Base-by-base conservation (phyloP, 2,329 filamentous ascomycete species). In the Sporothrix dimorphospora region DNA sequence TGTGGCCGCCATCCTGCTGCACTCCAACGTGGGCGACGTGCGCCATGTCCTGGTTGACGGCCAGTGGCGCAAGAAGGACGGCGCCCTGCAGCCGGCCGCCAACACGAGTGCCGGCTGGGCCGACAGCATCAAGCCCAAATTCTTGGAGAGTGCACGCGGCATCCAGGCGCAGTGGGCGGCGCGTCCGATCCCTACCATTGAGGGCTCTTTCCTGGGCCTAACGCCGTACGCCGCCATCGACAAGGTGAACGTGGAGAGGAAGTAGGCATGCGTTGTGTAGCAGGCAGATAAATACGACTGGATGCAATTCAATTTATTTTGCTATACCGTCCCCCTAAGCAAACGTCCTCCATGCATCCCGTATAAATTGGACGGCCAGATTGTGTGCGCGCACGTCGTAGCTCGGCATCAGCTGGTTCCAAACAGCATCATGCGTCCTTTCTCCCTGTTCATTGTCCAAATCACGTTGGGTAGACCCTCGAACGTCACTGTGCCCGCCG, bases 381-480 rank as follows among this genome's bases (percentile, higher is more conserved):
- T 71, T 68, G 51, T 71, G 70, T 16, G 70, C 61, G 3, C 45
- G n/a, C 8, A 68, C 38, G 49, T 71, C 70, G 27, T 71, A 67
- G 16, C 21, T 24, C 8, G 72, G 72, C 27, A 71, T 12, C 42
- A 73, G 53, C 61, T 73, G 72, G 53, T 57, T 71, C 38, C 72
- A 65, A 73, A 71, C 61, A 73, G 34, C 72, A 73, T 71, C 61
- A 69, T 66, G 30, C 59, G 69, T 3, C 72, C 72, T 53, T 63
- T 70, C 34, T 73, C 68, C 19, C 72, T 47, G 34, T 73, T 73
- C 72, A 73, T 71, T n/a, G 61, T 71, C 72, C 69, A 71, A n/a
- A 71, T 71, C 1, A 73, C 6, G n/a, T 73, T 73, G 14, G 72
- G 72, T 16, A 40, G 53, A 11, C 69, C 72, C 27, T 73, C 72